Evolutionary conservation across 768 basidiomycete species (phyloP).

Genomic region (Podaxis sp.): DNA sequence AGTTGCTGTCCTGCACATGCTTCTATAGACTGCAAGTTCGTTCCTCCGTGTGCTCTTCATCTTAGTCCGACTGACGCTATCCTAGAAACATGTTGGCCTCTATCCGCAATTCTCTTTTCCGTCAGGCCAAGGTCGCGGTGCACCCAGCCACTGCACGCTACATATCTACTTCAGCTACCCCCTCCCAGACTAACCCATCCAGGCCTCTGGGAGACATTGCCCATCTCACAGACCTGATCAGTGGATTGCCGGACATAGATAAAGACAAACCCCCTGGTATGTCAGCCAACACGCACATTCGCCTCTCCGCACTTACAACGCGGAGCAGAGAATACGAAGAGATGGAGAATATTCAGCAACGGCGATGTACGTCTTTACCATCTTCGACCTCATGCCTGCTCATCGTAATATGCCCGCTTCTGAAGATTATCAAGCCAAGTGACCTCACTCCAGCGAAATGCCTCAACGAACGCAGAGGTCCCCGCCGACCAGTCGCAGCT

Average conservation of each 20-base stretch:
- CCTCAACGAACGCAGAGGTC: neutral
- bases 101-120: constrained; percentile 4
- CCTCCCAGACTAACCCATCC: neutral
- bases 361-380: constrained; percentile 16
- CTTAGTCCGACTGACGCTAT: neutral
- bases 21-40: neutral
- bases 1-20: neutral
- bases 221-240: neutral
- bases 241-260: neutral
- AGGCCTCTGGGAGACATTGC: neutral
- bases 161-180: neutral
- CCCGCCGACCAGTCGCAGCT: constrained; percentile 40
- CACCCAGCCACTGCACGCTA: neutral
- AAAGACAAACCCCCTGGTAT: neutral
- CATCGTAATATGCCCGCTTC: neutral
- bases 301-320: neutral
- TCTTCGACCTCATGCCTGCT: neutral
- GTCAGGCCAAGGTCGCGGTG: neutral
- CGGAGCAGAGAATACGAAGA: constrained; percentile 7
- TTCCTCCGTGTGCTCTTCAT: neutral
- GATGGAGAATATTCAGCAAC: constrained; percentile 15
- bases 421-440: constrained; percentile 17
- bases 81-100: constrained; percentile 6
- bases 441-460: constrained; percentile 27
- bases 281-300: neutral